These are phyloP conservation scores for Fusarium acutatum DNA, from an alignment of 2,329 filamentous ascomycete genomes.

Conservation along the genomic window DNA sequence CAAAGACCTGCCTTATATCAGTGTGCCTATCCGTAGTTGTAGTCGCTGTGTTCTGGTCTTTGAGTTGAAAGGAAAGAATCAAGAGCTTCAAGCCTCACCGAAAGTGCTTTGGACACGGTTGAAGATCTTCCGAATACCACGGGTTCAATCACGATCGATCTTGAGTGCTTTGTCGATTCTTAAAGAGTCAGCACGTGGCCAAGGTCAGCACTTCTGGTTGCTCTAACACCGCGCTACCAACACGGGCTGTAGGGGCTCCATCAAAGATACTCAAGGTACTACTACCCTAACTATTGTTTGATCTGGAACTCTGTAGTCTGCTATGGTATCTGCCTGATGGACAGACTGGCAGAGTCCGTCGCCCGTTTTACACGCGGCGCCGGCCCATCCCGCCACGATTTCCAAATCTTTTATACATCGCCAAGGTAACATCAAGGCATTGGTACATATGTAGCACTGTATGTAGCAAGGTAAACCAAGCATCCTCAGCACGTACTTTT, in stretches of 20 bases:
- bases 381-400: constrained; percentile 27
- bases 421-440: neutral
- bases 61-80: neutral
- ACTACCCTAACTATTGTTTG: neutral
- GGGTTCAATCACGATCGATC: neutral
- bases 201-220: neutral
- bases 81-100: neutral
- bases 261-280: neutral
- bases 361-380: constrained; percentile 16
- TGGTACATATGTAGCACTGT: neutral
- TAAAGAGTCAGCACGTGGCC: neutral
- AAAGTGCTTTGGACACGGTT: neutral
- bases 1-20: neutral
- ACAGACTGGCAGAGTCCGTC: neutral
- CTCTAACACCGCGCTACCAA: constrained; percentile 1
- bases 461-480: neutral
- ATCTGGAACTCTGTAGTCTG: neutral
- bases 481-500: neutral
- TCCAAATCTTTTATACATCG: neutral
- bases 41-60: neutral
- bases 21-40: neutral
- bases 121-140: neutral
- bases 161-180: neutral
- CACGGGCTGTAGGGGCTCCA: neutral
- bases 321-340: neutral